Base-by-base conservation (phyloP, 352 stramenopile genomes). In the Vaucheria bursata region DNA sequence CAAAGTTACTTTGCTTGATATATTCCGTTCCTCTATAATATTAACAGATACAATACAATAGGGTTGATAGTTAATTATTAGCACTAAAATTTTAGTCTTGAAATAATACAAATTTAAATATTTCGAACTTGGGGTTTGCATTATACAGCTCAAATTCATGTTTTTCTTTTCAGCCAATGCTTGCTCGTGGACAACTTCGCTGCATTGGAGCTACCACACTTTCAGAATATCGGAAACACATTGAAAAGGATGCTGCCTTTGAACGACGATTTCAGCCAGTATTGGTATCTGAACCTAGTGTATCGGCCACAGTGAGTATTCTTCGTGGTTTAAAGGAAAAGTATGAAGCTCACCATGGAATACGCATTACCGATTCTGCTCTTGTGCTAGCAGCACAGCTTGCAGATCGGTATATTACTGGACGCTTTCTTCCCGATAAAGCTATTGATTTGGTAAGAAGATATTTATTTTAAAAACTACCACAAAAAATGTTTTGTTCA, bases 241-340 rank as follows among this genome's bases (percentile, higher is more conserved):
- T 99, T 71, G 95, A 99, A 85, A 99, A 98, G 84, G 96, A 99
- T 86, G 89, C 92, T 34, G 95, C 95, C 0, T 97, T 99, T 69
- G 95, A 98, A 79, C 87, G 95, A 38, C 91, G 96, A 37, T 99
- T 99, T 84, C 96, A 99, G 85, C 90, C 97, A 71, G 93, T 99
- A 0, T 67, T 90, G 0, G 93, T 99, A 6, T 89, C 89, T 37
- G 95, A 98, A 71, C 95, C 95, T 1, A 92, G 85, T 1, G 93
- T 98, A 0, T 86, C 95, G 35, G 91, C 97, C 71, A 98, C 95
- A 0, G 89, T 99, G 53, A 93, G 86, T 38, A 99, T 99, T 79
- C 82, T 99, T 4, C 89, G 93, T 71, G 95, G 95, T 3, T 77
- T 99, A 2, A 96, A 95, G 69, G 90, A 96, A 53, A 86, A 89